A percentile compares a stretch with the other conserved stretches of the same genome.
These are phyloP conservation scores for Takakia lepidozioides DNA, from an alignment of 225 moss, liverwort and hornwort genomes.

Conservation along the genomic window DNA sequence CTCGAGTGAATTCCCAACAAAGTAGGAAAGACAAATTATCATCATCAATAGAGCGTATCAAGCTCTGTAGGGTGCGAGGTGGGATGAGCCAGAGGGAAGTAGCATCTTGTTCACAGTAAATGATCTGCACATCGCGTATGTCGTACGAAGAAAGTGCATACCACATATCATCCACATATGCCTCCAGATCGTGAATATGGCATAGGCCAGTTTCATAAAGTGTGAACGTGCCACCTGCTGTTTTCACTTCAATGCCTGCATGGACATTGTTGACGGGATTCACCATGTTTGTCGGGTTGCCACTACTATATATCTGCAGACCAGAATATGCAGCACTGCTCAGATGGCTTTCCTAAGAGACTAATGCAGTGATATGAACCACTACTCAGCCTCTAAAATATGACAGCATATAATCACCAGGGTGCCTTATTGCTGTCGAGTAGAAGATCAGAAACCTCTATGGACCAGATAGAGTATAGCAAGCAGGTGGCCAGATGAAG, in stretches of 20 bases:
- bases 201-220: conserved; percentile 36
- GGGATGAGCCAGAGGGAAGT: conserved; percentile 30
- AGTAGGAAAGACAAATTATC: conserved; percentile 19
- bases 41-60: conserved; percentile 22
- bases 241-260: conserved; percentile 24
- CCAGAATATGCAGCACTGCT: too few relatives aligned
- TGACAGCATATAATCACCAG: too few relatives aligned
- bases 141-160: conserved; percentile 14
- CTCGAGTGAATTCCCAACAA: conserved; percentile 31
- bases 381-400: too few relatives aligned
- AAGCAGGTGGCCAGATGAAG: too few relatives aligned
- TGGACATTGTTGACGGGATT: conserved; percentile 27
- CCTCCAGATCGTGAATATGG: conserved; percentile 17
- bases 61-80: conserved; percentile 22
- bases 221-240: conserved; percentile 27
- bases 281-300: conserved; percentile 35
- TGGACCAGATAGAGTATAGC: too few relatives aligned
- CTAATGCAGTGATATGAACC: not conserved
- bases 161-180: conserved; percentile 1
- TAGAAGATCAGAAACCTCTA: too few relatives aligned
- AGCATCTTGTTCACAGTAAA: conserved; percentile 32
- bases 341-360: too few relatives aligned
- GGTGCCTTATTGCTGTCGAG: too few relatives aligned
- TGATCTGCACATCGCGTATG: conserved; percentile 24
- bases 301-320: conserved; percentile 35